phyloP scores from a whole-genome alignment of 2,329 filamentous ascomycete genomes.

The Myriosclerotinia curreyana region DNA sequence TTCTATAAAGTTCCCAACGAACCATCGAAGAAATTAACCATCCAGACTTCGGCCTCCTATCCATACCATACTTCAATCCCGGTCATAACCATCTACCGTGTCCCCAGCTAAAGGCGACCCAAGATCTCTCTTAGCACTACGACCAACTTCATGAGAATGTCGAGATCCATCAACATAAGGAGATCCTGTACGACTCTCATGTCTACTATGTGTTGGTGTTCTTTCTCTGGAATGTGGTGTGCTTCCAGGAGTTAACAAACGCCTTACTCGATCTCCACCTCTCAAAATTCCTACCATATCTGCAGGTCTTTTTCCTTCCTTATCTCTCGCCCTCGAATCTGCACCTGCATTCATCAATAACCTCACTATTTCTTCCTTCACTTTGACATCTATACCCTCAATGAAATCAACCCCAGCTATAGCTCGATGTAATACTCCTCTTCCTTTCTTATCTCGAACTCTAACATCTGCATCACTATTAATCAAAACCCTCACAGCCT shows the following conservation, averaged over 20 bases:
- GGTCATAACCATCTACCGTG: conserved; percentile 3
- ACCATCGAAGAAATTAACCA: not conserved
- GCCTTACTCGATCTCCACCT: conserved; percentile 26
- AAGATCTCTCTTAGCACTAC: not conserved
- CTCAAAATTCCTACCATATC: conserved; percentile 24
- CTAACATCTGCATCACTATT: conserved; percentile 24
- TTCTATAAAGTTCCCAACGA: not conserved
- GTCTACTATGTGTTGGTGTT: not conserved
- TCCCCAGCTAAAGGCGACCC: conserved; percentile 2
- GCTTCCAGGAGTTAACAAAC: conserved; percentile 20
- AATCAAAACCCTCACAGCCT: conserved; percentile 24
- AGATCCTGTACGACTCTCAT: conserved; percentile 4
- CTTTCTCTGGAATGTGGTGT: conserved; percentile 4
- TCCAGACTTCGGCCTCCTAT: not conserved
- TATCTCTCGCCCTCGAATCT: conserved; percentile 24
- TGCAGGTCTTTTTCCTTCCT: conserved; percentile 25
- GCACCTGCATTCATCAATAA: conserved; percentile 28
- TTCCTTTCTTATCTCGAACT: conserved; percentile 27
- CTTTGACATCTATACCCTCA: conserved; percentile 18
- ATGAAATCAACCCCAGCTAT: conserved; percentile 26
- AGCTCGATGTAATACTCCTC: conserved; percentile 27
- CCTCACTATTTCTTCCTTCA: conserved; percentile 26
- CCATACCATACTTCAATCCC: not conserved
- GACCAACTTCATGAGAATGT: not conserved
- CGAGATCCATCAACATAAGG: not conserved